These are phyloP conservation scores for Wickerhamomyces chambardii DNA, from an alignment of 805 yeast genomes.

Conservation along the genomic window DNA sequence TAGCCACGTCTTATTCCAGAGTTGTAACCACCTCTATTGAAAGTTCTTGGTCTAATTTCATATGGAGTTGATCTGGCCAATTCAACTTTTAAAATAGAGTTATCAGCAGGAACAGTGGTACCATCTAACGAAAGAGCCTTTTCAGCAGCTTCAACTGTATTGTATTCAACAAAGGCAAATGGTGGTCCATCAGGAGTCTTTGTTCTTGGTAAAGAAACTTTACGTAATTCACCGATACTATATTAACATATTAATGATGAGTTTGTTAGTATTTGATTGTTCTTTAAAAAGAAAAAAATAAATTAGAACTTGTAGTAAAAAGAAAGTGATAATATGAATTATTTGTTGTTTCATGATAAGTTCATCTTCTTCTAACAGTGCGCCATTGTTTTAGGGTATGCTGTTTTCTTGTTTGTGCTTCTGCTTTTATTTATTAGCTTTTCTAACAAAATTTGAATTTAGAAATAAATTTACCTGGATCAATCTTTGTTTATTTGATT, in stretches of 20 bases:
- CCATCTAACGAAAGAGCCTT: conserved; percentile 36
- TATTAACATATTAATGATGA: conserved; percentile 5
- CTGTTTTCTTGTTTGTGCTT: too few species aligned
- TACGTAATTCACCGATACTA: conserved; percentile 47
- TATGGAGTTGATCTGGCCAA: conserved; percentile 49
- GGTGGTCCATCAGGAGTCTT: conserved; percentile 49
- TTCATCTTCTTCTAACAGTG: too few species aligned
- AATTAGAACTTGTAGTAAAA: too few species aligned
- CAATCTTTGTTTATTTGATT: too few species aligned
- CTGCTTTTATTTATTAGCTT: too few species aligned
- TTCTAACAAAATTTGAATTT: too few species aligned
- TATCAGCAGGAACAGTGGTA: conserved; percentile 4
- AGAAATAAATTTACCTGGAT: too few species aligned
- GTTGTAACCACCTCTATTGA: conserved; percentile 14
- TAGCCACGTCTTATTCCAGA: conserved; percentile 7
- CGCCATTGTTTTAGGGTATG: too few species aligned
- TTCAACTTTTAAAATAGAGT: conserved; percentile 37
- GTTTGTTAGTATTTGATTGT: conserved; percentile 2
- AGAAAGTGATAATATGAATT: too few species aligned
- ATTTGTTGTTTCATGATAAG: too few species aligned
- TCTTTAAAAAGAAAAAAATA: too few species aligned
- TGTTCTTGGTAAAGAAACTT: conserved; percentile 58
- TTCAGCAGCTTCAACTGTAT: conserved; percentile 42
- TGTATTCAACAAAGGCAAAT: conserved; percentile 56
- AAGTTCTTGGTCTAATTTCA: conserved; percentile 20